Conservation (phyloP, 129 eudicot genomes). For the Chrysanthemum lavandulifolium region DNA sequence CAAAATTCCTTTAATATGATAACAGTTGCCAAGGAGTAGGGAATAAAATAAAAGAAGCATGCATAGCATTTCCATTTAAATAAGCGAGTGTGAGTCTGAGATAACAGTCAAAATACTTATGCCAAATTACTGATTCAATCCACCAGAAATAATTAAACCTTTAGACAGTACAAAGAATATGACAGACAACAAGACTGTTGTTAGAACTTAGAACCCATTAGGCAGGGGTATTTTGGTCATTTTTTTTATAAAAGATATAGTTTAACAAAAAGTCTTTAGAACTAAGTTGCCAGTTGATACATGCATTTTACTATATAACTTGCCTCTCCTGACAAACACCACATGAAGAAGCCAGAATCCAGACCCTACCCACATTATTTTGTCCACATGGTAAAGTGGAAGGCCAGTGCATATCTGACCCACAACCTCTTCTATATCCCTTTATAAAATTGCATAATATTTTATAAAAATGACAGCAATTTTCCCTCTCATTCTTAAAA, state of each 20-base stretch:
- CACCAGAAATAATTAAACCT: constrained; percentile 15
- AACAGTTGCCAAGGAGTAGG: not conserved
- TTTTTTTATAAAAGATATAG: constrained; percentile 8
- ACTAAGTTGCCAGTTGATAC: constrained; percentile 46
- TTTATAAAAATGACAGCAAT: constrained; percentile 35
- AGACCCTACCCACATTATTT: constrained; percentile 71
- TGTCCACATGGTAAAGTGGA: constrained; percentile 73
- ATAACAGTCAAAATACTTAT: constrained; percentile 7
- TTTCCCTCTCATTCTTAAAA: constrained; percentile 47
- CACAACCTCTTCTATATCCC: constrained; percentile 40
- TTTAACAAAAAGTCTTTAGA: constrained; percentile 39
- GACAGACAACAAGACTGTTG: constrained; percentile 10
- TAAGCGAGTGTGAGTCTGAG: constrained; percentile 7
- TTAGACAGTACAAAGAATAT: constrained; percentile 11
- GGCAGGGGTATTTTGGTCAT: constrained; percentile 38
- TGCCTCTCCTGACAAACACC: constrained; percentile 69
- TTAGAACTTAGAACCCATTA: not conserved
- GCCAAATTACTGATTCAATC: constrained; percentile 13
- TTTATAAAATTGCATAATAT: constrained; percentile 18
- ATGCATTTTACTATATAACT: constrained; percentile 47
- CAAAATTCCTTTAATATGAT: no score
- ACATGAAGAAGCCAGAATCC: constrained; percentile 67
- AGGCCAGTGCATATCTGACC: constrained; percentile 62
- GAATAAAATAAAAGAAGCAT: constrained; percentile 28
- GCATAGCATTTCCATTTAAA: constrained; percentile 33